phyloP scores from a whole-genome alignment of 345 rosid genomes.

The Populus tremula region DNA sequence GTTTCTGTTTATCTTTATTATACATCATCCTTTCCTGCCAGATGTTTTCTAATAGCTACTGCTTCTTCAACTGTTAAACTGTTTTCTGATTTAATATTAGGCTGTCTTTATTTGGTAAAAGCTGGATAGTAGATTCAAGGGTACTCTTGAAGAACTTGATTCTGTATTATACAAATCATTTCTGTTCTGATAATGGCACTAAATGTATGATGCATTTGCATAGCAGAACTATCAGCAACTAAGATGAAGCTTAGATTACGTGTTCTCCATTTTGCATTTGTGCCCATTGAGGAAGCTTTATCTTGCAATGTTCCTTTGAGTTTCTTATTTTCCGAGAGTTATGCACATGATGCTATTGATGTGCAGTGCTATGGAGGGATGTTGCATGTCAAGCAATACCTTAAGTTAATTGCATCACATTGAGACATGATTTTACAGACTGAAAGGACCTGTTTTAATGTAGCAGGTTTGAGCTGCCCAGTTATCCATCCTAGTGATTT shows the following conservation, averaged over 20 bases:
- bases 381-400: background rate
- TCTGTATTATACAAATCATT: background rate
- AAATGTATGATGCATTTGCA: background rate
- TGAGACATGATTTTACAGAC: background rate
- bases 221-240: background rate
- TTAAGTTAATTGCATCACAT: background rate
- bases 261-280: background rate
- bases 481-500: background rate
- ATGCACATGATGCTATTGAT: background rate
- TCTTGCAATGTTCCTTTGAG: background rate
- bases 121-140: background rate
- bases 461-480: background rate
- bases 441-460: slow-evolving; percentile 5
- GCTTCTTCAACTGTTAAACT: background rate
- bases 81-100: background rate
- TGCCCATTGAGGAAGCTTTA: background rate
- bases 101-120: background rate
- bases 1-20: slow-evolving; percentile 13
- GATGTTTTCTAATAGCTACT: background rate
- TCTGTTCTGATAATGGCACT: background rate
- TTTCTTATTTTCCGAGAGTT: background rate
- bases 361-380: background rate
- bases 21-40: slow-evolving; percentile 1
- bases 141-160: background rate
- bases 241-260: background rate